phyloP scores from a whole-genome alignment of 805 yeast species.

The Saturnispora serradocipensis region DNA sequence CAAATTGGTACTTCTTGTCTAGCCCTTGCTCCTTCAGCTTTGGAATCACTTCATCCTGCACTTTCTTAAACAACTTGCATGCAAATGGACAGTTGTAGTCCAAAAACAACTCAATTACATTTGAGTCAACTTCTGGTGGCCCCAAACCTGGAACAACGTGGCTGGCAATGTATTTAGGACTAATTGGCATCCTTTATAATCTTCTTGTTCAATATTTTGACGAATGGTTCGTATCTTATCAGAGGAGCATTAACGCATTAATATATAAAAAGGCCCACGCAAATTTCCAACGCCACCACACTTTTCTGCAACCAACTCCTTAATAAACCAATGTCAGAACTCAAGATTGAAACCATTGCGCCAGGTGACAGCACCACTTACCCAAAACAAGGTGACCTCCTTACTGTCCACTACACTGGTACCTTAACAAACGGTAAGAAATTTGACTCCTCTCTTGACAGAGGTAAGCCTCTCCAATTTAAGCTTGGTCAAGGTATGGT shows the following conservation, averaged over 20 bases:
- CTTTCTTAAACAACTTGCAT: slow-evolving; percentile 50
- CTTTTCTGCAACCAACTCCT: neutral
- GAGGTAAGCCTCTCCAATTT: slow-evolving; percentile 93
- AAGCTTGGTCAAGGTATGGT: slow-evolving; percentile 94
- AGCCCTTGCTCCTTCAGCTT: slow-evolving; percentile 31
- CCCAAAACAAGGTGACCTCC: slow-evolving; percentile 82
- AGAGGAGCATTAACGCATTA: neutral
- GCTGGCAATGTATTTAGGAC: slow-evolving; percentile 17
- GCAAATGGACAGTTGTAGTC: slow-evolving; percentile 77
- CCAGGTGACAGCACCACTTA: slow-evolving; percentile 74
- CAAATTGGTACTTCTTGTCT: slow-evolving; percentile 47
- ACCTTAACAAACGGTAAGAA: slow-evolving; percentile 92
- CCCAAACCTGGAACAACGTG: slow-evolving; percentile 14
- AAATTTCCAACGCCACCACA: neutral
- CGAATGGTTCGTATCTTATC: neutral
- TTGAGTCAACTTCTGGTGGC: neutral
- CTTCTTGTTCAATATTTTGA: neutral
- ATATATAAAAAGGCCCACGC: neutral
- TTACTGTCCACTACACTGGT: slow-evolving; percentile 93
- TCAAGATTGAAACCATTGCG: slow-evolving; percentile 27
- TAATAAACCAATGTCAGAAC: slow-evolving; percentile 12
- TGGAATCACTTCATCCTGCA: slow-evolving; percentile 47
- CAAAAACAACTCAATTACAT: slow-evolving; percentile 50
- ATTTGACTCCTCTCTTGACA: slow-evolving; percentile 91
- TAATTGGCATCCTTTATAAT: neutral